phyloP scores from a whole-genome alignment of 2,329 filamentous ascomycete species.

The Microsporum canis region DNA sequence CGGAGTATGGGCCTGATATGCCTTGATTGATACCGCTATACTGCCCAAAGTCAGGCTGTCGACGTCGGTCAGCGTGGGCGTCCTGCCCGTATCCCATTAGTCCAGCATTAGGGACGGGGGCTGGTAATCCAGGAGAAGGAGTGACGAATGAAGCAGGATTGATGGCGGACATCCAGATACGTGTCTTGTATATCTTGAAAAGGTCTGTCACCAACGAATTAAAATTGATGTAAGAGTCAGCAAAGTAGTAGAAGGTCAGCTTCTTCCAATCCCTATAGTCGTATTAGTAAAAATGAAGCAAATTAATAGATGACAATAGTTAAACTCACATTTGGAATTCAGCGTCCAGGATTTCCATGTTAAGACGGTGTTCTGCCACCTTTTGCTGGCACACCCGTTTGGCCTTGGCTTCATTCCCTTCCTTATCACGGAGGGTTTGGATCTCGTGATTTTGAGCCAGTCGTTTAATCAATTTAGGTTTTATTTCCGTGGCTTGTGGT shows the following conservation, averaged over 20 bases:
- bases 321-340: conserved; percentile 88
- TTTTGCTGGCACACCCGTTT: conserved; percentile 96
- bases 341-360: conserved; percentile 97
- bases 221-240: conserved; percentile 97
- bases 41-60: conserved; percentile 27
- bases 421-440: conserved; percentile 78
- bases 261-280: conserved; percentile 86
- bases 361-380: conserved; percentile 82
- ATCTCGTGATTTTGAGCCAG: conserved; percentile 88
- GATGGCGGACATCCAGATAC: conserved; percentile 99
- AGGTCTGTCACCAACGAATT: conserved; percentile 93
- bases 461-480: conserved; percentile 93
- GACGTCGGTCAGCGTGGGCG: conserved; percentile 30
- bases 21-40: conserved; percentile 18
- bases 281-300: conserved; percentile 1
- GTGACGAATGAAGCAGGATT: conserved; percentile 92
- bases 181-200: conserved; percentile 98
- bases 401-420: conserved; percentile 93
- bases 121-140: conserved; percentile 58
- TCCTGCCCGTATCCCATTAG: conserved; percentile 42
- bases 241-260: conserved; percentile 97
- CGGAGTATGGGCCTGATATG: conserved; percentile 13
- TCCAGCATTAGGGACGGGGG: conserved; percentile 30
- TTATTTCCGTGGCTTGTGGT: conserved; percentile 61
- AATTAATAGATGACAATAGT: background rate